Percentiles rank a stretch among this genome's conserved stretches.
Evolutionary conservation across 805 yeast genomes (phyloP).

Genomic region (Myxozyma neotropica): DNA sequence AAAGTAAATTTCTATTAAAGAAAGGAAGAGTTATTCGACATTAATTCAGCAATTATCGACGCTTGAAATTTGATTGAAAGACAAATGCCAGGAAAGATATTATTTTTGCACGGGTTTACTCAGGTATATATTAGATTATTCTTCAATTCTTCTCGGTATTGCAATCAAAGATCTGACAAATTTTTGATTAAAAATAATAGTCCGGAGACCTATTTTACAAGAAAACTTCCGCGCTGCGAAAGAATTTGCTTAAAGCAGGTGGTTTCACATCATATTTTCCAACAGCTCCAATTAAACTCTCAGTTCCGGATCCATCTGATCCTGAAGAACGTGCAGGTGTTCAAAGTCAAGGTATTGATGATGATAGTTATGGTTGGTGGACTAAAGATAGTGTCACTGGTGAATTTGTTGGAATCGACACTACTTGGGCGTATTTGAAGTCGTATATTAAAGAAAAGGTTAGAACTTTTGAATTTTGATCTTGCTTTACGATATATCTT

Average conservation of each 20-base stretch:
- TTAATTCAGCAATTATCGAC: too few species aligned
- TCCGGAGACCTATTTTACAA: constrained; percentile 80
- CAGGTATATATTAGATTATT: too few species aligned
- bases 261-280: constrained; percentile 74
- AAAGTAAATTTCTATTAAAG: neutral
- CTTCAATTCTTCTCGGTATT: too few species aligned
- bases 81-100: constrained; percentile 50
- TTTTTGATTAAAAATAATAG: constrained; percentile 40
- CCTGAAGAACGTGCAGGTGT: constrained; percentile 52
- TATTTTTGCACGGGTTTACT: constrained; percentile 88
- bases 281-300: constrained; percentile 75
- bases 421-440: constrained; percentile 54
- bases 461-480: neutral
- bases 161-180: too few species aligned
- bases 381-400: constrained; percentile 45
- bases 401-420: constrained; percentile 41
- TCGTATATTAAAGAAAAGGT: constrained; percentile 60
- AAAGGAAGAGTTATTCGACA: too few species aligned
- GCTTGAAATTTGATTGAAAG: too few species aligned
- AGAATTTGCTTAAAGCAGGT: constrained; percentile 58
- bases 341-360: constrained; percentile 49
- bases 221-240: constrained; percentile 86
- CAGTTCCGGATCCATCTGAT: constrained; percentile 71
- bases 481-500: too few species aligned
- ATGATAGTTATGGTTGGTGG: constrained; percentile 41